Percentiles rank a stretch among this genome's conserved stretches.
Evolutionary conservation across 306 rosid genomes (phyloP).

Genomic region (Bauhinia variegata): DNA sequence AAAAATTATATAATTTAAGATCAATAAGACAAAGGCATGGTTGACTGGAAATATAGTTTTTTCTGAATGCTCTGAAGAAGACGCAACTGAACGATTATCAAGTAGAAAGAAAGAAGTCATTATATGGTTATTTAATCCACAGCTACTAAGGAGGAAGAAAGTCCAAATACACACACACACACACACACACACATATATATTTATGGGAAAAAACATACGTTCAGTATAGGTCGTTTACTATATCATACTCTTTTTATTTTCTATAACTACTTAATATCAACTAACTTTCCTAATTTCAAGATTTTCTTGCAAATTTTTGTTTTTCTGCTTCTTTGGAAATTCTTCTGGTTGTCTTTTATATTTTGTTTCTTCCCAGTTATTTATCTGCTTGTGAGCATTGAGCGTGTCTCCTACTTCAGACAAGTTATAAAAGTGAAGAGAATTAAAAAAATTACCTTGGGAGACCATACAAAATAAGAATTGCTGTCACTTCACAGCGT

Average conservation of each 20-base stretch:
- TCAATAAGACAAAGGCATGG: no score
- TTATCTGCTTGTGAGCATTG: no score
- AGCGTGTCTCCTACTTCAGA: not conserved
- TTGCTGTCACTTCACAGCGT: conserved; percentile 95
- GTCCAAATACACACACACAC: no score
- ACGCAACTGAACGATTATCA: not conserved
- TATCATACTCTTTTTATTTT: not conserved
- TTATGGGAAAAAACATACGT: no score
- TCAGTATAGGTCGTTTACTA: no score
- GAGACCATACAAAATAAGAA: conserved; percentile 86
- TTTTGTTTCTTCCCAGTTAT: not conserved
- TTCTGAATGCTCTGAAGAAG: not conserved
- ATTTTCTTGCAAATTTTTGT: no score
- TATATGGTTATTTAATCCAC: not conserved
- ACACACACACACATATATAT: no score
- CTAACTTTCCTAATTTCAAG: no score
- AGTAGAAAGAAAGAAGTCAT: no score
- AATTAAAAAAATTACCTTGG: conserved; percentile 68
- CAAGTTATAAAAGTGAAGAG: conserved; percentile 6
- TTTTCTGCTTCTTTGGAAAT: no score
- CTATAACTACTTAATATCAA: no score
- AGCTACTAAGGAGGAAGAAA: not conserved
- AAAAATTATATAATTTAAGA: not conserved
- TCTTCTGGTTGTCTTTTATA: not conserved
- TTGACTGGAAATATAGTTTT: no score